A percentile compares a stretch with the other conserved stretches of the same genome.
Conservation (phyloP, 2,329 filamentous ascomycete species). For the Coleophoma crateriformis region DNA sequence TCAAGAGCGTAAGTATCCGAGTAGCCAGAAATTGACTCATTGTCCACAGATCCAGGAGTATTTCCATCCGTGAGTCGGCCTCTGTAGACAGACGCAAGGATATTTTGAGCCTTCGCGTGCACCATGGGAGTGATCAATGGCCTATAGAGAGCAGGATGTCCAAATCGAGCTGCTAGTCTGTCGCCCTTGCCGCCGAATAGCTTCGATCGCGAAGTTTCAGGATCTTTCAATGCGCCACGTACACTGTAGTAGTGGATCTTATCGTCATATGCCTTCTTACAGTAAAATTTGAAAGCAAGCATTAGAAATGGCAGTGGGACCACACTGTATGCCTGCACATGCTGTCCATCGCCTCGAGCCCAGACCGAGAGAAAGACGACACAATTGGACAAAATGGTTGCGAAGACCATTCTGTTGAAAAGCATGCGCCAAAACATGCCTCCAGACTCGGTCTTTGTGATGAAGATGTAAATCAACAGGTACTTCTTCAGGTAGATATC, state of each 20-base stretch:
- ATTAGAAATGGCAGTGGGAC: constrained; percentile 74
- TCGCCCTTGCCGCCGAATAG: constrained; percentile 54
- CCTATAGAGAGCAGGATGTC: constrained; percentile 85
- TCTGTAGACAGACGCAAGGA: constrained; percentile 79
- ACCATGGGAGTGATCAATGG: constrained; percentile 94
- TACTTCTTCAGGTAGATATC: constrained; percentile 95
- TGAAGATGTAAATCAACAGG: constrained; percentile 85
- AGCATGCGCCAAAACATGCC: constrained; percentile 88
- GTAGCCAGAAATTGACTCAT: constrained; percentile 62
- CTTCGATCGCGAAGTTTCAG: constrained; percentile 37
- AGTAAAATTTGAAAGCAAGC: constrained; percentile 82
- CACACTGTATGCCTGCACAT: constrained; percentile 57
- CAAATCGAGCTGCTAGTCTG: constrained; percentile 72
- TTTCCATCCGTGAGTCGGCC: constrained; percentile 69
- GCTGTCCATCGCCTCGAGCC: constrained; percentile 58
- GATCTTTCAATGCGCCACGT: constrained; percentile 45
- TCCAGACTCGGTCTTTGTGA: constrained; percentile 94
- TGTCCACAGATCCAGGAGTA: constrained; percentile 49
- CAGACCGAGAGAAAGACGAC: constrained; percentile 73
- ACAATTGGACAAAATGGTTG: constrained; percentile 69
- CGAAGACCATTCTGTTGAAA: constrained; percentile 90
- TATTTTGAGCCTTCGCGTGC: constrained; percentile 80
- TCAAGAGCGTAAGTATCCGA: constrained; percentile 79
- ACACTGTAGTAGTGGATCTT: constrained; percentile 78
- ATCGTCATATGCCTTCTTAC: constrained; percentile 67